Evolutionary conservation across 208 protist species (phyloP).

Genomic region (Leishmania tropica): DNA sequence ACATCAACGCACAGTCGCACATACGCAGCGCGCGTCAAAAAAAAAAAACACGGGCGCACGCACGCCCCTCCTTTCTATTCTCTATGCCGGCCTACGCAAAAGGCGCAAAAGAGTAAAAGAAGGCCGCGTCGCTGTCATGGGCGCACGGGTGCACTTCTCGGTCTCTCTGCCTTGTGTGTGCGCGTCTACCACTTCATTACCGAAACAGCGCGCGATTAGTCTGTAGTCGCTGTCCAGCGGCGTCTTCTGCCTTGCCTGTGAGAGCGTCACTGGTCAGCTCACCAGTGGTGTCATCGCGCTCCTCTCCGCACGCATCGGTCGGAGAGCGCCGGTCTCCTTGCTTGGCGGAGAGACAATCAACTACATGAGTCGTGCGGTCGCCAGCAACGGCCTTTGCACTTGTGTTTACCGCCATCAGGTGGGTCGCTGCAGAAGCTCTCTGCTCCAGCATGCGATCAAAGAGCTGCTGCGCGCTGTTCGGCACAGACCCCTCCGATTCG

Average conservation of each 20-base stretch:
- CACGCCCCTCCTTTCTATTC: not conserved
- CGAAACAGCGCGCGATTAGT: slow-evolving; percentile 25
- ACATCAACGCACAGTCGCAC: not conserved
- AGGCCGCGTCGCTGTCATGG: not conserved
- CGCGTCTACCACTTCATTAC: not conserved
- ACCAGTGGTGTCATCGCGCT: not conserved
- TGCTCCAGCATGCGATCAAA: slow-evolving; percentile 30
- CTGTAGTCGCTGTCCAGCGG: slow-evolving; percentile 4
- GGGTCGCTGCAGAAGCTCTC: not conserved
- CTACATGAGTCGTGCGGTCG: not conserved
- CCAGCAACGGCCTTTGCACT: not conserved
- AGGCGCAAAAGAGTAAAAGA: not conserved
- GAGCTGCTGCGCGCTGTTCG: slow-evolving; percentile 26
- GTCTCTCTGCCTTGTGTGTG: not conserved
- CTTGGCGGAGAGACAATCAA: slow-evolving; percentile 2
- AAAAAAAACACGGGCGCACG: not conserved
- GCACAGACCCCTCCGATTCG: not conserved
- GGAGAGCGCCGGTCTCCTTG: not conserved
- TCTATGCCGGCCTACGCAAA: not conserved
- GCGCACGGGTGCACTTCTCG: not conserved
- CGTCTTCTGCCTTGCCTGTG: not conserved
- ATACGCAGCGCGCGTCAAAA: not conserved
- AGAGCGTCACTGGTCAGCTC: not conserved
- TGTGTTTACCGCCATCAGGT: no score
- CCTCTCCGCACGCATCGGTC: not conserved